These are phyloP conservation scores for Ustulina deusta DNA, from an alignment of 2,329 filamentous ascomycete species.

Conservation along the genomic window DNA sequence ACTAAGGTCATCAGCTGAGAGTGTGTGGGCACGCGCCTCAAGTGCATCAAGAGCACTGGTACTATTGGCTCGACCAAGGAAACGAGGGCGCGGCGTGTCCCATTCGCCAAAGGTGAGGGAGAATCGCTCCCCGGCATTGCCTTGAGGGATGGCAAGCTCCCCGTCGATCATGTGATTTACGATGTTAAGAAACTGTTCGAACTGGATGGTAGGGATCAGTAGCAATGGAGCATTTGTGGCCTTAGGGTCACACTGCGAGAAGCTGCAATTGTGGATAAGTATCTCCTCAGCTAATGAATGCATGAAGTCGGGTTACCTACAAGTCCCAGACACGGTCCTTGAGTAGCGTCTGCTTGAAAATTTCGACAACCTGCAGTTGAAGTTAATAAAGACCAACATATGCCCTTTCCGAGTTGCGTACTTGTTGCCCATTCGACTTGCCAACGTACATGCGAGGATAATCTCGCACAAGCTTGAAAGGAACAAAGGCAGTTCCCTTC, in stretches of 20 bases:
- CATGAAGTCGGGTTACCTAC: conserved; percentile 58
- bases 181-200: conserved; percentile 71
- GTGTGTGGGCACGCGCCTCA: conserved; percentile 52
- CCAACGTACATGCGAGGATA: conserved; percentile 72
- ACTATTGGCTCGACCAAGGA: conserved; percentile 69
- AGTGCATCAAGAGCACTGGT: conserved; percentile 52
- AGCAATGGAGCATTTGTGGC: conserved; percentile 67
- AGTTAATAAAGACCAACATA: conserved; percentile 27
- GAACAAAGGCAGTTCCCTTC: conserved; percentile 55
- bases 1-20: conserved; percentile 53
- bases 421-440: conserved; percentile 61
- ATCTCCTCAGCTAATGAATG: background rate
- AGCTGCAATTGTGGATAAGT: conserved; percentile 27
- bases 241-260: conserved; percentile 59
- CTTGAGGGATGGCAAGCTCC: conserved; percentile 68
- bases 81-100: conserved; percentile 73
- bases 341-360: conserved; percentile 70
- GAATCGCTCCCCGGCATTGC: conserved; percentile 66
- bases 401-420: conserved; percentile 38
- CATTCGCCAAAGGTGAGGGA: conserved; percentile 70
- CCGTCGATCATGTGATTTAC: conserved; percentile 71
- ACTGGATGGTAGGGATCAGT: conserved; percentile 75
- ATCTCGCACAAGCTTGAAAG: conserved; percentile 65
- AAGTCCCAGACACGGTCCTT: conserved; percentile 77
- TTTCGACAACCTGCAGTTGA: conserved; percentile 54